Base-by-base conservation (phyloP, 2,329 filamentous ascomycete genomes). In the Seiridium unicorne region DNA sequence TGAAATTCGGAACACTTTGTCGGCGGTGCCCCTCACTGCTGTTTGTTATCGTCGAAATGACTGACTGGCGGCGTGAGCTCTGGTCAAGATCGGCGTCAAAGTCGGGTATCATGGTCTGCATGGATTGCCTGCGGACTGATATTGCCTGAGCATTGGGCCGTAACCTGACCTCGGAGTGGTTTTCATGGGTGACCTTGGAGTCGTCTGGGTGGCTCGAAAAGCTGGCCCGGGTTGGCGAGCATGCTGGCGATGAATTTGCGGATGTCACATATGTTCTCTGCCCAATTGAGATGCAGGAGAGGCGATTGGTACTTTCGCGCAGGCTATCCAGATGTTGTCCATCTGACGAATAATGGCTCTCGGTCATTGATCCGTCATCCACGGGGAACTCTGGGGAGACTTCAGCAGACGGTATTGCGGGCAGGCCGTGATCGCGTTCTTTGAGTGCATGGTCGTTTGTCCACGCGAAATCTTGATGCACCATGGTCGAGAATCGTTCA, bases 251-350 rank as follows among this genome's bases (percentile, higher is more conserved):
- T 0, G 85, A 87, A 36, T 77, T 80, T 18, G 81, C 79, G 0
- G 86, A 88, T 2, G 85, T 88, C 6, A 87, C 68, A 34, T 85
- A 74, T 3, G 86, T 89, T 60, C 83, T 78, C 68, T 88, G 84
- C 5, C 83, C 83, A 4, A 84, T 86, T 2, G 86, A 89, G 44
- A 86, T 77, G 63, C 80, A 83, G 0, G 86, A 89, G 4, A 86
- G 76, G 5, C 86, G 80, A 62, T 86, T 80, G 1, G 64, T 61
- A 35, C 68, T 70, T 51, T 87, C 83, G 35, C 84, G 77, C 32
- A 88, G 72, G 57, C 70, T 83, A 11, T 89, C 85, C 5, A 88
- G 74, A 56, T 84, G 83, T 36, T 79, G 78, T 13, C 83, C 85
- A 60, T 89, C 85, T 11, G 84, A 81, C 0, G 85, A 88, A 36